A percentile compares a stretch with the other conserved stretches of the same genome.
Conservation (phyloP, 139 green algal genomes). For the Auxenochlorella pyrenoidosa region DNA sequence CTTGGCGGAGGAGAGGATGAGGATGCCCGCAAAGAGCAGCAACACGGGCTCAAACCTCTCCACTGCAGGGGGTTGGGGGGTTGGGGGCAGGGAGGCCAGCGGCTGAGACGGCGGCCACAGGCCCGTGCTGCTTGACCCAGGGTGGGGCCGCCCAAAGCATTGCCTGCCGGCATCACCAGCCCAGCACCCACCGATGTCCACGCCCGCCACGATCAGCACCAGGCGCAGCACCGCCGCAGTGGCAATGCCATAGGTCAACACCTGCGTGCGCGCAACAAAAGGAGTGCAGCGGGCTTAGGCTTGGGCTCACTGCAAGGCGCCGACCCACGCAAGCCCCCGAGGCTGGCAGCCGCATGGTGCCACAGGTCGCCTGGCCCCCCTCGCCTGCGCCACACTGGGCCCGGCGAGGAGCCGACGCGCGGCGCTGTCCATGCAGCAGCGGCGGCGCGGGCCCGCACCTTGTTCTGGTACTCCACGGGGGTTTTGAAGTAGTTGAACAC, state of each 20-base stretch:
- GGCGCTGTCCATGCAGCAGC: too few relatives aligned
- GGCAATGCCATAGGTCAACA: conserved; percentile 91
- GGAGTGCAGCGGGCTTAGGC: background rate
- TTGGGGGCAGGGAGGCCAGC: background rate
- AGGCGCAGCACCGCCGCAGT: conserved; percentile 90
- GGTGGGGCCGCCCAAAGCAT: background rate
- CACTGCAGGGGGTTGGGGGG: conserved; percentile 45
- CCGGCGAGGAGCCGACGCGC: too few relatives aligned
- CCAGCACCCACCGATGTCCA: conserved; percentile 60
- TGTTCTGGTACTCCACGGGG: conserved; percentile 73
- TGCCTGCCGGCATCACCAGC: too few relatives aligned
- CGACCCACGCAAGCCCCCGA: too few relatives aligned
- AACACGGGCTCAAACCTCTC: conserved; percentile 90
- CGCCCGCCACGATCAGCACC: conserved; percentile 86
- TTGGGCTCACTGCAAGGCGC: too few relatives aligned
- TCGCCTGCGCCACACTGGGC: too few relatives aligned
- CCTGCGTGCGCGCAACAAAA: conserved; percentile 41
- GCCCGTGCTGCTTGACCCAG: background rate
- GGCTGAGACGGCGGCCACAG: background rate
- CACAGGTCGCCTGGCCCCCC: too few relatives aligned
- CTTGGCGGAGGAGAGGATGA: conserved; percentile 87
- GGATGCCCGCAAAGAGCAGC: conserved; percentile 92
- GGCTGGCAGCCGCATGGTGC: too few relatives aligned
- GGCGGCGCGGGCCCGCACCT: conserved; percentile 33
- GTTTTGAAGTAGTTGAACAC: conserved; percentile 96